phyloP scores from a whole-genome alignment of 805 yeast genomes.

The Schizosaccharomyces octosporus region DNA sequence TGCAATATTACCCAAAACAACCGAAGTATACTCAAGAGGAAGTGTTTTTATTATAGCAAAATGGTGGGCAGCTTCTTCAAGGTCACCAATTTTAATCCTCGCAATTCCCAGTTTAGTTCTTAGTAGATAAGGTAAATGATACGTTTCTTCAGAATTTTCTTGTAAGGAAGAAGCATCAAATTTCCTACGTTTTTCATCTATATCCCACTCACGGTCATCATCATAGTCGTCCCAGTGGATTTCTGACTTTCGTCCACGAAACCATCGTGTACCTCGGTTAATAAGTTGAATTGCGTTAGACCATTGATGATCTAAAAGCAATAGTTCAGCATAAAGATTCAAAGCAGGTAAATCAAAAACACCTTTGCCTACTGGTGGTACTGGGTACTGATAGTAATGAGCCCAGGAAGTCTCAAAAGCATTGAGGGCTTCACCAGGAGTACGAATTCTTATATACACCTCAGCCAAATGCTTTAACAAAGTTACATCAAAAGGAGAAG shows the following conservation, averaged over 20 bases:
- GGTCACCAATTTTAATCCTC: conserved; percentile 37
- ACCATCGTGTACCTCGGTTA: conserved; percentile 59
- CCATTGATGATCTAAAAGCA: conserved; percentile 43
- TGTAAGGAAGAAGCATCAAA: conserved; percentile 3
- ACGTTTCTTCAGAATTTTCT: conserved; percentile 11
- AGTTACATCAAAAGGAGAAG: conserved; percentile 36
- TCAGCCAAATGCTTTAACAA: conserved; percentile 3
- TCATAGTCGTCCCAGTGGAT: conserved; percentile 37
- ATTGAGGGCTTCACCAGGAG: conserved; percentile 43
- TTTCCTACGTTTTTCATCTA: conserved; percentile 33
- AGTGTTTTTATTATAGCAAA: conserved; percentile 14
- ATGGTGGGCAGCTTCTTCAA: conserved; percentile 50
- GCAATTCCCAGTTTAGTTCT: conserved; percentile 56
- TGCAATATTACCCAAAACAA: conserved; percentile 52
- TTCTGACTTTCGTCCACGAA: conserved; percentile 41
- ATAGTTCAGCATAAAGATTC: conserved; percentile 60
- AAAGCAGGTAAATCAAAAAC: conserved; percentile 69
- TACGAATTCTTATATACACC: conserved; percentile 5
- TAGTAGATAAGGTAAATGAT: conserved; percentile 59
- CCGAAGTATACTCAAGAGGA: conserved; percentile 11
- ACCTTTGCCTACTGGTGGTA: conserved; percentile 8
- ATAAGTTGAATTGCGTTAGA: conserved; percentile 36
- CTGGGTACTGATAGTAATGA: conserved; percentile 23
- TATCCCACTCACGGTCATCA: conserved; percentile 50
- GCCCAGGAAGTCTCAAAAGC: conserved; percentile 41